Percentiles rank a stretch among this genome's conserved stretches.
Evolutionary conservation across 179 eudicot genomes (phyloP).

Genomic region (Nepenthes alata): DNA sequence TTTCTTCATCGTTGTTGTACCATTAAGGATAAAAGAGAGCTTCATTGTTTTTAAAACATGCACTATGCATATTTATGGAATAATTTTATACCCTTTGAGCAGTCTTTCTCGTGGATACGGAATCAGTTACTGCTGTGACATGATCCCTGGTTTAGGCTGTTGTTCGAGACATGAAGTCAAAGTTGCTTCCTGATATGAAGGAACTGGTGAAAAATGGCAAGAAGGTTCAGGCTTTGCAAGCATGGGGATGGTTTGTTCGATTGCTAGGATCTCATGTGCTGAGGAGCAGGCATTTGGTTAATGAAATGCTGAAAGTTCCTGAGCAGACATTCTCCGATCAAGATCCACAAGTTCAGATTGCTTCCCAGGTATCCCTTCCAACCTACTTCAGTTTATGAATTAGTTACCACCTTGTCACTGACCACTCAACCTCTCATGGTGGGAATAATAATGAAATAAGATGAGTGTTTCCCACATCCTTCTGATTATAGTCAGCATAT

Average conservation of each 20-base stretch:
- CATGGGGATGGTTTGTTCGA: constrained; percentile 84
- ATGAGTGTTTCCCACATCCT: too few species aligned
- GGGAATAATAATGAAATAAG: too few species aligned
- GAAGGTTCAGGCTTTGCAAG: constrained; percentile 63
- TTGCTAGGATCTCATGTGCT: constrained; percentile 53
- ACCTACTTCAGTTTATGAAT: not conserved
- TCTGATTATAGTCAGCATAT: too few species aligned
- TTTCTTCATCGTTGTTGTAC: too few species aligned
- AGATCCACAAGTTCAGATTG: constrained; percentile 72
- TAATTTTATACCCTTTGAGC: not conserved
- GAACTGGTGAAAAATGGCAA: constrained; percentile 46
- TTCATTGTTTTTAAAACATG: too few species aligned
- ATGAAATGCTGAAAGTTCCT: constrained; percentile 66
- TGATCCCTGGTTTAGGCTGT: constrained; percentile 30
- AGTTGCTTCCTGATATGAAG: constrained; percentile 47
- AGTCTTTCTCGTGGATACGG: not conserved
- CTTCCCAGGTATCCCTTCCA: constrained; percentile 49
- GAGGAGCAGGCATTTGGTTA: constrained; percentile 54
- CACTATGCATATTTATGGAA: not conserved
- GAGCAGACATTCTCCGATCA: constrained; percentile 65
- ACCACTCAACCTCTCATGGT: too few species aligned
- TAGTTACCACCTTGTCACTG: not conserved
- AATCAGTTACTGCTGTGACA: not conserved
- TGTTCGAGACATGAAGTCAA: constrained; percentile 50
- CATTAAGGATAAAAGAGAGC: too few species aligned